These are phyloP conservation scores for Dichotomocladium elegans DNA, from an alignment of 371 early-diverging fungal species.

Conservation along the genomic window DNA sequence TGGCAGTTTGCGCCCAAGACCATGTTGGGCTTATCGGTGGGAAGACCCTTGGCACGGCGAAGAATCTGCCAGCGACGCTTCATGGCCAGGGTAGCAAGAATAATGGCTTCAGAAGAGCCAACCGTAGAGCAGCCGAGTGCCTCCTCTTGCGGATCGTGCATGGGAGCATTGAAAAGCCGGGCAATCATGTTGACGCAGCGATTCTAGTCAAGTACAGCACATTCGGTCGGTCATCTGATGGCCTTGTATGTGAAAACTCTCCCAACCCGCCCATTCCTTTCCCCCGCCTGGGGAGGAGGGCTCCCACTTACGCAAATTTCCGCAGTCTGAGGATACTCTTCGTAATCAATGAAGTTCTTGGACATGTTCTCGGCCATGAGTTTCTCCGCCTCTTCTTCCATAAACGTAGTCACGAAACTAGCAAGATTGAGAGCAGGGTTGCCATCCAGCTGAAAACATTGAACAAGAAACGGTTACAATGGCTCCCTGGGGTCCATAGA, in stretches of 20 bases:
- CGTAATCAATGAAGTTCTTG: conserved; percentile 73
- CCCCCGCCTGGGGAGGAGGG: neutral
- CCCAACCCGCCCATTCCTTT: neutral
- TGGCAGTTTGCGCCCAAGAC: conserved; percentile 72
- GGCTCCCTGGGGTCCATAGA: neutral
- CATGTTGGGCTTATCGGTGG: conserved; percentile 64
- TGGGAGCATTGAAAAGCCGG: conserved; percentile 57
- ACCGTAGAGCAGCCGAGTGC: conserved; percentile 62
- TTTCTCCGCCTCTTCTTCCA: conserved; percentile 64
- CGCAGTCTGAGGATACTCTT: conserved; percentile 60
- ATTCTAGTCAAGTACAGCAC: too few relatives aligned
- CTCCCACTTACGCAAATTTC: conserved; percentile 36
- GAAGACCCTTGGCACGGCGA: conserved; percentile 50
- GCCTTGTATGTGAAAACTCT: neutral
- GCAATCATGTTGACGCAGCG: conserved; percentile 74
- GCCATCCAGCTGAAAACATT: conserved; percentile 53
- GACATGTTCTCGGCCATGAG: conserved; percentile 63
- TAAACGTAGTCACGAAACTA: conserved; percentile 63
- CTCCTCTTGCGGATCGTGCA: conserved; percentile 26
- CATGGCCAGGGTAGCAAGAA: conserved; percentile 68
- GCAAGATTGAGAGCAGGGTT: conserved; percentile 70
- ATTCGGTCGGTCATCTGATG: too few relatives aligned
- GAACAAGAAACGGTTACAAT: too few relatives aligned
- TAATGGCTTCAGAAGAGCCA: conserved; percentile 75
- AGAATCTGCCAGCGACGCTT: conserved; percentile 66